phyloP scores from a whole-genome alignment of 805 yeast genomes.

The Teunomyces kruisii region DNA sequence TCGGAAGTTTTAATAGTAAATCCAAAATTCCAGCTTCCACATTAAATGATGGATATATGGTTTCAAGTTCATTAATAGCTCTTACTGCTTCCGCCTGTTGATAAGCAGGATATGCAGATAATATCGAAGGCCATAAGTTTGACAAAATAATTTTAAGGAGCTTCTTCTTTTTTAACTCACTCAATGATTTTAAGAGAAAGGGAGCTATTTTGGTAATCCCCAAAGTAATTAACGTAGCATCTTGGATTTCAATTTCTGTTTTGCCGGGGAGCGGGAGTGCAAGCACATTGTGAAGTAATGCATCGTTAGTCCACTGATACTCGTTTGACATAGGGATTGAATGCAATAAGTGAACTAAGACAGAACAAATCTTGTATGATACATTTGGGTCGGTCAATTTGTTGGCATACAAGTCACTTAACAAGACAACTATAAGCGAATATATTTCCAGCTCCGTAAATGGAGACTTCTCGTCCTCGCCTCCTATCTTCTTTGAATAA shows the following conservation, averaged over 20 bases:
- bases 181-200: slow-evolving; percentile 28
- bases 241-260: slow-evolving; percentile 3
- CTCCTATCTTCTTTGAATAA: not conserved
- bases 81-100: slow-evolving; percentile 72
- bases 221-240: slow-evolving; percentile 35
- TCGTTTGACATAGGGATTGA: slow-evolving; percentile 17
- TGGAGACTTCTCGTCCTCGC: not conserved
- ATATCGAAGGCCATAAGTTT: slow-evolving; percentile 56
- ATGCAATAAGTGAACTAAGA: slow-evolving; percentile 2
- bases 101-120: slow-evolving; percentile 45
- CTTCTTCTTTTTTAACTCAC: slow-evolving; percentile 31
- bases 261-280: slow-evolving; percentile 7
- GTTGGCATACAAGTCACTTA: slow-evolving; percentile 18
- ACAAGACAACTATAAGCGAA: slow-evolving; percentile 14
- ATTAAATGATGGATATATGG: slow-evolving; percentile 49
- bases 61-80: slow-evolving; percentile 59
- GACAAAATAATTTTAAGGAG: slow-evolving; percentile 42
- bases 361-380: slow-evolving; percentile 11
- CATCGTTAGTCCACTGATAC: slow-evolving; percentile 4
- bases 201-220: slow-evolving; percentile 43
- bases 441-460: slow-evolving; percentile 12
- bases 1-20: slow-evolving; percentile 43
- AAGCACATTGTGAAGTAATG: slow-evolving; percentile 11
- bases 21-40: slow-evolving; percentile 74
- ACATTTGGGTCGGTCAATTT: slow-evolving; percentile 12